Evolutionary conservation across 2,329 filamentous ascomycete species (phyloP), one percentile per base, ranked within the genome.

Genomic region (Coleophoma crateriformis): DNA sequence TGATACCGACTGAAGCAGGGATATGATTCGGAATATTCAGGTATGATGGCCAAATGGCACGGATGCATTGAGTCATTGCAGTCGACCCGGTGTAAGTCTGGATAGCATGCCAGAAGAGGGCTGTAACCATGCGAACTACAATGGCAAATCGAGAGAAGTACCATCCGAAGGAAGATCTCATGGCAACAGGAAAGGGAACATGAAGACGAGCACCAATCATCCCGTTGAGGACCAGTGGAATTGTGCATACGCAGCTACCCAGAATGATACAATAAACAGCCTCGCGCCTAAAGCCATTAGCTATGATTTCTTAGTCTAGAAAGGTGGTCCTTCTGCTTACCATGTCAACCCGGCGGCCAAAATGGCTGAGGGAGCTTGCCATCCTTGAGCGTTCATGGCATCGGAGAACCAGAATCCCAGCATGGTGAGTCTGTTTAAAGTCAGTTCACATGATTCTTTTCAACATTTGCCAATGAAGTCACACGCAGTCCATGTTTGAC

Each of bases 221-320:
- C n/a, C 72, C 72, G 58, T 75, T 73, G 15, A 74, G 63, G 6
- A 72, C 69, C 50, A 74, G 66, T 15, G 71, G 67, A 1, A 81
- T 71, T 13, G 79, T 76, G 45, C 56, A 59, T 27, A 81, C 79
- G 53, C 80, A 81, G 19, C 77, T 74, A 40, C 84, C 83, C 13
- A 85, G 77, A 48, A 79, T 72, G 50, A 78, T 81, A 48, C 59
- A 61, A 41, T 58, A 54, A 19, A 61, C 50, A 2, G 58, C 52
- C 47, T 61, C 59, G 27, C 59, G 54, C 46, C 54, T 54, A 4
- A 7, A 27, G 27, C 27, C 27, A 27, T 27, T 35, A 17, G 49
- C 19, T 15, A 17, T 7, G 27, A 15, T n/a, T 49, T 15, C 7
- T 46, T 27, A 37, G 17, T 39, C 12, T 17, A 4, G 7, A 11